Base-by-base conservation (phyloP, 352 stramenopile species). In the Phytophthora rubi region DNA sequence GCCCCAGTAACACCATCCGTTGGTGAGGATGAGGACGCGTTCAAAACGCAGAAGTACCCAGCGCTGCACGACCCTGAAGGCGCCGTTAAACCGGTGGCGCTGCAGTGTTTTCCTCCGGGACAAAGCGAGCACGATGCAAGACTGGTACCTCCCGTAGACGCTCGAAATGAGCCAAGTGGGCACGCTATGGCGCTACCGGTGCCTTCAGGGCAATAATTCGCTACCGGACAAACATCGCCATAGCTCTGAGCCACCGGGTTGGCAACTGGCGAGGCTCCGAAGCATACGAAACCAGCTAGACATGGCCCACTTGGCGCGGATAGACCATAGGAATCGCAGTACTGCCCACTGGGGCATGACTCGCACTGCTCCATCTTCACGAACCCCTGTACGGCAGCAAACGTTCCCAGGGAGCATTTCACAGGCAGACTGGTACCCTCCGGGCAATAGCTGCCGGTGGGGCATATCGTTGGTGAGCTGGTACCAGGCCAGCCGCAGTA, bases 241-340 rank as follows among this genome's bases (percentile, higher is more conserved):
- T 80, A 90, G 1, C 59, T 73, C 23, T 81, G 66, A 4, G 61
- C 49, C 6, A 86, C 73, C 1, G 85, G 84, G 52, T 92, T 95
- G 16, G 79, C 60, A 44, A 91, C 73, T 7, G 82, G 77, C 0
- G 86, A 97, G 12, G 44, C 82, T 55, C 69, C 82, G 4, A 59
- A 52, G 44, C 86, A 94, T 2, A 93, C 73, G 65, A 90, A 93
- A 0, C 86, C 86, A 62, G 82, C 83, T 8, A 91, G 77, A 57
- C 86, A 94, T 4, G 67, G 71, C 0, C 80, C 85, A 66, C 83
- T 92, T 15, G 79, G 81, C 3, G 52, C 39, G 0, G 66, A 81
- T 1, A 90, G 62, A 1, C 86, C 89, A 53, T 91, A 94, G 15
- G 91, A 89, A 53, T 98, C 93, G 67, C 95, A 98, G 51, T 93